Base-by-base conservation (phyloP, 148 eudicot genomes). In the Polygonum maritimum region DNA sequence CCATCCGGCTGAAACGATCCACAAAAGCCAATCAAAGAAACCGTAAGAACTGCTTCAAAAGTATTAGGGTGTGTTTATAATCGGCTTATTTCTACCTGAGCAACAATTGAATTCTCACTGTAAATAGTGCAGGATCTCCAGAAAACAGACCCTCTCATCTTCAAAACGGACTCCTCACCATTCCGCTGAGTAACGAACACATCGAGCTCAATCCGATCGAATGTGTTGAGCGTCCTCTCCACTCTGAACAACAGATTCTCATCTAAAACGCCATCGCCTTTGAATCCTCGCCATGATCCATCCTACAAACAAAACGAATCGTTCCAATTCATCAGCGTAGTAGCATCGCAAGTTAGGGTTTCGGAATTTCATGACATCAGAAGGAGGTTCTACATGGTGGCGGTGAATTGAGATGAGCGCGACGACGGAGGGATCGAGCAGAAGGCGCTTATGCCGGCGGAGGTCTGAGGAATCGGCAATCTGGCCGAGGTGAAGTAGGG, bases 61-160 rank as follows among this genome's bases (percentile, higher is more conserved):
- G n/a, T n/a, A n/a, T n/a, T n/a, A n/a, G n/a, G n/a, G n/a, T n/a
- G n/a, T n/a, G n/a, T n/a, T n/a, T n/a, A 5, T 48, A 1, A 11
- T 2, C n/a, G 33, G 60, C n/a, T n/a, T 2, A 51, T 36, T n/a
- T 54, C 39, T 87, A 92, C 97, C 97, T 92, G 89, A 52, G 94
- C 97, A 26, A 90, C 77, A 22, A 88, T 76, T 47, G 87, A 80
- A 54, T 88, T 79, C 75, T 82, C 90, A 48, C 76, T 81, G 75
- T 88, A 90, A 69, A 92, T 82, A 41, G 94, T 85, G 86, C 94
- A 90, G 48, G 94, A 79, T 84, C 94, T 87, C 84, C 83, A 76
- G 82, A 81, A 88, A 72, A 81, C 85, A 63, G 85, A 83, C 31
- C 97, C 97, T 83, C 75, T 92, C 84, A 92, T 84, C 71, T 77